These are phyloP conservation scores for Trypanosoma platydactyli DNA, from an alignment of 208 protist genomes.

Conservation along the genomic window DNA sequence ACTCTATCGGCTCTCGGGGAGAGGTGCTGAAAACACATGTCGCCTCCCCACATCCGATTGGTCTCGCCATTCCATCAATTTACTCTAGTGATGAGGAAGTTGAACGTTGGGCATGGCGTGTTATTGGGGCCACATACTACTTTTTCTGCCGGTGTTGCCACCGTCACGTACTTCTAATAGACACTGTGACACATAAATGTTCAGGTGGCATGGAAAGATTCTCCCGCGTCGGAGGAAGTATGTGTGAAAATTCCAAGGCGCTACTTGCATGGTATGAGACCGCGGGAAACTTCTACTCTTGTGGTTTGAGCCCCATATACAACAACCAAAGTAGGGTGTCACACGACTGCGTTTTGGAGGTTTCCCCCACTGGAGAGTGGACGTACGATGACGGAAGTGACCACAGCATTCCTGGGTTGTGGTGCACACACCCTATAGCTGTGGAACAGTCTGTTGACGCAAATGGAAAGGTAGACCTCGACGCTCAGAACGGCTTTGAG, in stretches of 20 bases:
- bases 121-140: slow-evolving; percentile 53
- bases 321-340: slow-evolving; percentile 17
- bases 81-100: slow-evolving; percentile 30
- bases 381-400: slow-evolving; percentile 18
- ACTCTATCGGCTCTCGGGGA: slow-evolving; percentile 53
- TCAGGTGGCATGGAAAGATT: slow-evolving; percentile 23
- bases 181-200: slow-evolving; percentile 48
- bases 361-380: slow-evolving; percentile 22
- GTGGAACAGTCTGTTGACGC: slow-evolving; percentile 39
- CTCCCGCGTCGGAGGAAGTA: slow-evolving; percentile 22
- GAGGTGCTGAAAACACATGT: slow-evolving; percentile 62
- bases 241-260: slow-evolving; percentile 27
- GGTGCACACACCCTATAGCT: slow-evolving; percentile 22
- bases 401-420: slow-evolving; percentile 19
- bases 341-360: slow-evolving; percentile 14
- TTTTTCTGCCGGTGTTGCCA: slow-evolving; percentile 52
- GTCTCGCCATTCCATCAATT: slow-evolving; percentile 22
- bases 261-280: slow-evolving; percentile 48
- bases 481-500: slow-evolving; percentile 64
- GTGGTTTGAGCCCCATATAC: slow-evolving; percentile 38
- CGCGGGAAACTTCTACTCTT: slow-evolving; percentile 38
- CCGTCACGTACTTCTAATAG: slow-evolving; percentile 48
- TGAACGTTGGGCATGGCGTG: slow-evolving; percentile 74
- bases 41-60: slow-evolving; percentile 28
- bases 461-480: slow-evolving; percentile 40